Percentiles rank a stretch among this genome's conserved stretches.
phyloP scores from a whole-genome alignment of 805 yeast species.

The Debaryomyces prosopidis region DNA sequence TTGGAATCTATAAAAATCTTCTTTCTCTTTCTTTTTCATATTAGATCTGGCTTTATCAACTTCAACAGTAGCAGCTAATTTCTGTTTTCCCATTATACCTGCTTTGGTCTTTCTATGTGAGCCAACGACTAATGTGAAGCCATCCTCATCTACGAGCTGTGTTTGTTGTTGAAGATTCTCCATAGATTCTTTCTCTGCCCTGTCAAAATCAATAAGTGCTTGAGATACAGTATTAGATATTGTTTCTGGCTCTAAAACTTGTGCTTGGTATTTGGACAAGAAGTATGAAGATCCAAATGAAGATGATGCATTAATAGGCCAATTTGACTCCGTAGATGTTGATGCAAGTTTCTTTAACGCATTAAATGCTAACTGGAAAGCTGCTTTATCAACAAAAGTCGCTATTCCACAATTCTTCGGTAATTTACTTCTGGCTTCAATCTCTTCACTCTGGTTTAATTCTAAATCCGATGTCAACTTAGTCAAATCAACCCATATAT shows the following conservation, averaged over 20 bases:
- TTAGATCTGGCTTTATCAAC: conserved; percentile 44
- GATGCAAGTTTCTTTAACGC: conserved; percentile 55
- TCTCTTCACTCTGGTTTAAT: conserved; percentile 22
- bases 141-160: conserved; percentile 83
- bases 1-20: conserved; percentile 95
- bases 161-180: conserved; percentile 57
- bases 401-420: conserved; percentile 77
- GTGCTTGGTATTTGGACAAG: conserved; percentile 30
- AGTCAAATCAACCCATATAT: conserved; percentile 53
- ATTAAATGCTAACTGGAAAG: conserved; percentile 62
- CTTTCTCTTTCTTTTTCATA: conserved; percentile 72
- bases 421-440: conserved; percentile 40
- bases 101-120: conserved; percentile 79
- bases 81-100: conserved; percentile 61
- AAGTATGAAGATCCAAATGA: conserved; percentile 44
- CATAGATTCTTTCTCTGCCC: conserved; percentile 62
- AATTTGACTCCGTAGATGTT: conserved; percentile 23
- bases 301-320: conserved; percentile 36
- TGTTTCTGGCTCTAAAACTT: conserved; percentile 48
- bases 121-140: conserved; percentile 88
- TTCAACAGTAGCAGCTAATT: conserved; percentile 37
- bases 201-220: conserved; percentile 66
- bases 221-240: conserved; percentile 59
- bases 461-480: conserved; percentile 59
- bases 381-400: conserved; percentile 70